Evolutionary conservation across 1,139 yeast species (phyloP).

Genomic region (Taphrina deformans): DNA sequence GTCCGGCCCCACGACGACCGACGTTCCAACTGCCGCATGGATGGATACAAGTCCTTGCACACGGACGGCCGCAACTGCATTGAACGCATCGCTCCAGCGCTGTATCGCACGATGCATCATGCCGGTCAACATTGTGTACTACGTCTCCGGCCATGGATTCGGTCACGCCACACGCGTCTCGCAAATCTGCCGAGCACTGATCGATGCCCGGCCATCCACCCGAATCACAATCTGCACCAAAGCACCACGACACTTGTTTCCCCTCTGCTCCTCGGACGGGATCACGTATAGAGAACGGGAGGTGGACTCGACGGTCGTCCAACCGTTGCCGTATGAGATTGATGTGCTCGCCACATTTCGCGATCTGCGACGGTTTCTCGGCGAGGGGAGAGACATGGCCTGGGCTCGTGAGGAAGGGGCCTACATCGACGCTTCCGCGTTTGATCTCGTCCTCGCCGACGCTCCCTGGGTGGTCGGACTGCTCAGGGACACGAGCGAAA

Average conservation of each 20-base stretch:
- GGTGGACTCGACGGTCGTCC: constrained; percentile 12
- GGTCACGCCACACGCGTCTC: constrained; percentile 30
- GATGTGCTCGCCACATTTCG: neutral
- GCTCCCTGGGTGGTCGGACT: constrained; percentile 18
- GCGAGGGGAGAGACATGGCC: neutral
- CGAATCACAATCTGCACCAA: constrained; percentile 6
- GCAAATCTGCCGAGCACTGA: constrained; percentile 10
- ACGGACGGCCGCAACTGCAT: no score
- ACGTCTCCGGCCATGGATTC: constrained; percentile 28
- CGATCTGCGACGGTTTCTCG: constrained; percentile 1
- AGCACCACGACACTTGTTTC: constrained; percentile 21
- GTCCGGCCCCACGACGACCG: neutral
- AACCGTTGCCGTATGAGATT: constrained; percentile 17
- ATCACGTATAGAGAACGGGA: constrained; percentile 2
- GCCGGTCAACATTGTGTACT: neutral
- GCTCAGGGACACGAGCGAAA: neutral
- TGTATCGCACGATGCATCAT: no score
- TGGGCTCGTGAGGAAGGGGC: neutral
- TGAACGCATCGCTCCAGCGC: no score
- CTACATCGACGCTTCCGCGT: neutral
- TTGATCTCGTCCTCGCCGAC: constrained; percentile 8
- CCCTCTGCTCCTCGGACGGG: constrained; percentile 3
- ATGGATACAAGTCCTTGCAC: no score
- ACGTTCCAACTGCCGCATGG: no score
- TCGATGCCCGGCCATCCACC: neutral